Evolutionary conservation across 345 rosid species (phyloP).

Genomic region (Trapa incisa): DNA sequence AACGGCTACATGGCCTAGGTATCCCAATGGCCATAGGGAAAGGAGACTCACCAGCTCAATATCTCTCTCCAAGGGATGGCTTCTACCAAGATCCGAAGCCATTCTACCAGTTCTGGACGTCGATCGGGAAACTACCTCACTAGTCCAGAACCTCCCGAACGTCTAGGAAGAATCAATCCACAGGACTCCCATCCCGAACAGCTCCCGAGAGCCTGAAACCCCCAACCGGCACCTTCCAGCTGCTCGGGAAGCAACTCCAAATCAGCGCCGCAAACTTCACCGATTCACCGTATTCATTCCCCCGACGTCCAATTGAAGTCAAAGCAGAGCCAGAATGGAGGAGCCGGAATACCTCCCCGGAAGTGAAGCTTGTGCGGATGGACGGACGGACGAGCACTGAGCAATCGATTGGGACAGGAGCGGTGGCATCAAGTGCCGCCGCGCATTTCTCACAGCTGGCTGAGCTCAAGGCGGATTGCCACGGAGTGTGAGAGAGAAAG

Average conservation of each 20-base stretch:
- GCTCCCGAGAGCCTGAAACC: neutral
- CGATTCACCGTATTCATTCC: neutral
- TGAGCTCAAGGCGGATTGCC: slow-evolving; percentile 13
- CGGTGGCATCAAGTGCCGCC: slow-evolving; percentile 6
- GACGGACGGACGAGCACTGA: neutral
- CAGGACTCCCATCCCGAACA: neutral
- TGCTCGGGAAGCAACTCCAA: neutral
- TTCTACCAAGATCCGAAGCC: slow-evolving; percentile 89
- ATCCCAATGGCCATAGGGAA: neutral
- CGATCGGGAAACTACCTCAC: slow-evolving; percentile 5
- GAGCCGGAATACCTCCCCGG: neutral
- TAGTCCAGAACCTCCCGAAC: slow-evolving; percentile 5
- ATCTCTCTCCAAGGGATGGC: slow-evolving; percentile 76
- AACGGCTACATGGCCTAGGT: neutral
- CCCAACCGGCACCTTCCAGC: neutral
- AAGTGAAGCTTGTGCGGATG: too few relatives aligned
- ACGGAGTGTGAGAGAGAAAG: neutral
- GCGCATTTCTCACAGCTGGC: slow-evolving; percentile 10
- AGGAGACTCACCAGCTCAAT: slow-evolving; percentile 63
- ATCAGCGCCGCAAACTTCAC: neutral
- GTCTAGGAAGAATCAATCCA: neutral
- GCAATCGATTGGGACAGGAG: too few relatives aligned
- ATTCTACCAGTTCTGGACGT: slow-evolving; percentile 55
- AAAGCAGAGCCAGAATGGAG: slow-evolving; percentile 20
- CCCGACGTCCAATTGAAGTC: slow-evolving; percentile 8